A percentile compares a stretch with the other conserved stretches of the same genome.
Evolutionary conservation across 1,284 basidiomycete species (phyloP).

Genomic region (Afroboletus lepidellus): DNA sequence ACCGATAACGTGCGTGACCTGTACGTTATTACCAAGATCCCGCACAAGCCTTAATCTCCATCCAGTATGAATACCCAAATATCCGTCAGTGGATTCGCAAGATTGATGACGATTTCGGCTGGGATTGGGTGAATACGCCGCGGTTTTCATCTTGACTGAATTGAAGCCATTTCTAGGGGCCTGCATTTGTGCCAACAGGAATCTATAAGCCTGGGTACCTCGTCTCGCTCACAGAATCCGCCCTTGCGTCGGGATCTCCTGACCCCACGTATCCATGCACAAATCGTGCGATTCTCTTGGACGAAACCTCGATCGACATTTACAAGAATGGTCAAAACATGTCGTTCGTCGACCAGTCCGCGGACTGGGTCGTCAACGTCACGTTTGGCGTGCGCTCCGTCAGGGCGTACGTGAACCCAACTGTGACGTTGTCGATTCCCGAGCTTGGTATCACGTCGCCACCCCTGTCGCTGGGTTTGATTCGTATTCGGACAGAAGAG

Average conservation of each 20-base stretch:
- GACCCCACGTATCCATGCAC: conserved; percentile 20
- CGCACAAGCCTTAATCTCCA: not conserved
- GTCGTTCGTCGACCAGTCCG: conserved; percentile 39
- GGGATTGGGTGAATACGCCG: conserved; percentile 49
- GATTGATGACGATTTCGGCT: conserved; percentile 55
- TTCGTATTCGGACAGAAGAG: conserved; percentile 34
- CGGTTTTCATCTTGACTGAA: not conserved
- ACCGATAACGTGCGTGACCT: conserved; percentile 11
- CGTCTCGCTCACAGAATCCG: conserved; percentile 39
- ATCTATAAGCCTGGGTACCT: conserved; percentile 55
- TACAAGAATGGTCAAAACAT: conserved; percentile 50
- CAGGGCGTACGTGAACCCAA: conserved; percentile 33
- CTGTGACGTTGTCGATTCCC: conserved; percentile 44
- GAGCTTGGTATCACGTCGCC: conserved; percentile 43
- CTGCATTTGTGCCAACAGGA: conserved; percentile 56
- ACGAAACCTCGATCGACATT: conserved; percentile 55
- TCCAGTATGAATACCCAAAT: conserved; percentile 50
- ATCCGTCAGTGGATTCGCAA: conserved; percentile 52
- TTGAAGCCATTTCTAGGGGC: conserved; percentile 39
- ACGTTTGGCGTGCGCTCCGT: conserved; percentile 51
- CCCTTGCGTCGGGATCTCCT: conserved; percentile 12
- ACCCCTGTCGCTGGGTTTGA: conserved; percentile 26
- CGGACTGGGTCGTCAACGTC: conserved; percentile 56
- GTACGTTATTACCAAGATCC: not conserved
- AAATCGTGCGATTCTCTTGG: conserved; percentile 43